Base-by-base conservation (phyloP, 2,329 filamentous ascomycete genomes). In the Paraphoma chrysanthemicola region DNA sequence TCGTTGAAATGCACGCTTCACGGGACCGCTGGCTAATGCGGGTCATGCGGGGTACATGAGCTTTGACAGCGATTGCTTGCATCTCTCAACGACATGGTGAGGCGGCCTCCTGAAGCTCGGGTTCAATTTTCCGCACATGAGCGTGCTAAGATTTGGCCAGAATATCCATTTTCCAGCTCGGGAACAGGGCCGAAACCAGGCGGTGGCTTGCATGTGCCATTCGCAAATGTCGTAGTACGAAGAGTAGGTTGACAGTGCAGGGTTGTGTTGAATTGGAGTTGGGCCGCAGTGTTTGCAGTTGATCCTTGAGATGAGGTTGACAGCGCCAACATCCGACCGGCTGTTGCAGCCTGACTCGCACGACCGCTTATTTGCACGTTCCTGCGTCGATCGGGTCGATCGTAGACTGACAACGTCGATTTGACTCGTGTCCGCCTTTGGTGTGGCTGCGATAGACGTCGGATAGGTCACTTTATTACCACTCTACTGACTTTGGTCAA, bases 11-110 rank as follows among this genome's bases (percentile, higher is more conserved):
- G 17, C 14, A 43, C 16, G 11, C 45, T 48, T 49, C 50, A 47
- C 51, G 23, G 29, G 48, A 50, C 45, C 16, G n/a, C 16, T 52
- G 33, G 29, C 41, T n/a, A 42, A 44, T 56, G 45, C 45, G 17
- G 45, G 45, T 23, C 9, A 39, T 28, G 51, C 54, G 44, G 52
- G 54, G 44, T 36, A 53, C 53, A 56, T 52, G 17, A 31, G 49
- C 45, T 45, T 48, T 43, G 23, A 30, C 18, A 14, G 12, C 14
- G 14, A 8, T 31, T 47, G 14, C 44, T 16, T 31, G 29, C 14
- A 36, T 36, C 33, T 36, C 7, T 14, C 23, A 23, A 23, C 23
- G 23, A 23, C 23, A 23, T 23, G 23, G 23, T 23, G 23, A 23
- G 5, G 23, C 23, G 23, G 23, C 33, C 14, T 36, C 10, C 33